phyloP scores from a whole-genome alignment of 192 early-diverging fungal genomes.

The Linnemannia exigua region DNA sequence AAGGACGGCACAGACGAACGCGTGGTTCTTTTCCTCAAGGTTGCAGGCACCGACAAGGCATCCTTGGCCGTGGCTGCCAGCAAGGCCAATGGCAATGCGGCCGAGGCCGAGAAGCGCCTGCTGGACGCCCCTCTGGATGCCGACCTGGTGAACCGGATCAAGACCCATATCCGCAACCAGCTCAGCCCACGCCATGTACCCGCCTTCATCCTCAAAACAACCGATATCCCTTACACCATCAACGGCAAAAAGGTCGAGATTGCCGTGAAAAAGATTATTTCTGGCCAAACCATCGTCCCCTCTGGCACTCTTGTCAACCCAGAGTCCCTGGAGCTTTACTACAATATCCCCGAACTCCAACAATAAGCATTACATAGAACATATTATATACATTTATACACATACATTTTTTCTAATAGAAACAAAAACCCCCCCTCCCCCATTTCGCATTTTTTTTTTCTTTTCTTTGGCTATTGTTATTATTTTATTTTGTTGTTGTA shows the following conservation, averaged over 20 bases:
- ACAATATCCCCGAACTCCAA: slow-evolving; percentile 79
- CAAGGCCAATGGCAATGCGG: slow-evolving; percentile 61
- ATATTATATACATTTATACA: background rate
- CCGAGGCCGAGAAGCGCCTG: background rate
- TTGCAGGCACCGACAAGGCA: slow-evolving; percentile 74
- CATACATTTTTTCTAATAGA: background rate
- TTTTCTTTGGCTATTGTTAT: too few species aligned
- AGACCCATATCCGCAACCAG: slow-evolving; percentile 81
- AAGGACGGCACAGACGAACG: slow-evolving; percentile 85
- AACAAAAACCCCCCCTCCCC: background rate
- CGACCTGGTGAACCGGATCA: slow-evolving; percentile 79
- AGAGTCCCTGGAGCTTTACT: slow-evolving; percentile 87
- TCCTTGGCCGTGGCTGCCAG: slow-evolving; percentile 71
- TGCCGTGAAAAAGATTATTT: slow-evolving; percentile 90
- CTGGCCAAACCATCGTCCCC: slow-evolving; percentile 85
- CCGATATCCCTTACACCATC: slow-evolving; percentile 94
- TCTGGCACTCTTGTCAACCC: slow-evolving; percentile 91
- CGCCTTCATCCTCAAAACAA: slow-evolving; percentile 82
- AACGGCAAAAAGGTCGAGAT: slow-evolving; percentile 99
- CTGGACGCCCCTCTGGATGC: slow-evolving; percentile 63
- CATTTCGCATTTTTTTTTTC: too few species aligned
- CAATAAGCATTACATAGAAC: slow-evolving; percentile 25
- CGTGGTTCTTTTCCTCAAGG: slow-evolving; percentile 92
- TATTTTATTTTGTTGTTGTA: background rate
- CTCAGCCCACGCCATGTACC: slow-evolving; percentile 96